Percentiles rank a stretch among this genome's conserved stretches.
Evolutionary conservation across 179 eudicot genomes (phyloP).

Genomic region (Silene coronaria): DNA sequence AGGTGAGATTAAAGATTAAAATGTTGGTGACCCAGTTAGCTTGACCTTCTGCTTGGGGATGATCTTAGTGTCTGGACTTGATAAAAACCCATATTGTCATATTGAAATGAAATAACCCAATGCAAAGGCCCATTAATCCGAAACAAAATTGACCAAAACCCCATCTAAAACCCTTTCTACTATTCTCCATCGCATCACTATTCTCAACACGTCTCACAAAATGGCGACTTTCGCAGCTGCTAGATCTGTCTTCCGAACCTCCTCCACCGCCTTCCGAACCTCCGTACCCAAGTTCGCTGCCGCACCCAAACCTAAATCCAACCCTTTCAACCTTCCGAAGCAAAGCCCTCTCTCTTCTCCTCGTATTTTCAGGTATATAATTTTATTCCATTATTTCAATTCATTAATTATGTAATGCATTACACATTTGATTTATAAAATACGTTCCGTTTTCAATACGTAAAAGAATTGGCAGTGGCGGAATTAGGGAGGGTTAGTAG

Average conservation of each 20-base stretch:
- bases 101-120: no score
- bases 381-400: not conserved
- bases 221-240: conserved; percentile 55
- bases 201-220: not conserved
- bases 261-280: conserved; percentile 28
- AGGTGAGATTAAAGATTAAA: no score
- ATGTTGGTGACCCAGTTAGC: no score
- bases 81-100: no score
- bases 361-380: conserved; percentile 63
- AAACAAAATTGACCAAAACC: conserved; percentile 4
- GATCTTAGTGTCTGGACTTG: no score
- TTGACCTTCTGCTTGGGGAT: no score
- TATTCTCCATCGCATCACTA: not conserved
- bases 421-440: no score
- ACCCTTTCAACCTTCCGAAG: conserved; percentile 44
- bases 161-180: conserved; percentile 17
- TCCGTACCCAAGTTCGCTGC: conserved; percentile 35
- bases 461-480: no score
- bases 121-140: no score
- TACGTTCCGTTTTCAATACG: no score
- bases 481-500: no score
- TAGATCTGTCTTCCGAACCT: conserved; percentile 52
- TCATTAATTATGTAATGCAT: no score
- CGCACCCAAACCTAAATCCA: conserved; percentile 28
- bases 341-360: conserved; percentile 46